phyloP scores from a whole-genome alignment of 2,329 filamentous ascomycete species.

The Aureobasidium sp. region DNA sequence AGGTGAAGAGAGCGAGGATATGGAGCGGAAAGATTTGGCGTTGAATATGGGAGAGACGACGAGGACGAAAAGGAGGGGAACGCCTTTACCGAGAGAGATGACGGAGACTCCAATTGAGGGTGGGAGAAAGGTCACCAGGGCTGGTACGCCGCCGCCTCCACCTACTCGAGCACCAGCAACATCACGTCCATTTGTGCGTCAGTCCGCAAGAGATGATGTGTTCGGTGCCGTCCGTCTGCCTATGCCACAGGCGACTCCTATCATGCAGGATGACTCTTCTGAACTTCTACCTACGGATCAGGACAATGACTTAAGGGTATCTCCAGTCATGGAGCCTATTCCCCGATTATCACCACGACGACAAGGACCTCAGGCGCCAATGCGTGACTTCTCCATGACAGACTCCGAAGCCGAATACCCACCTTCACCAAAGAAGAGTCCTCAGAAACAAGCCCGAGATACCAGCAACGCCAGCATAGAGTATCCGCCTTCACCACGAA shows the following conservation, averaged over 20 bases:
- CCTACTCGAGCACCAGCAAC: slow-evolving; percentile 16
- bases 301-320: slow-evolving; percentile 32
- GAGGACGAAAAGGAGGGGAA: slow-evolving; percentile 9
- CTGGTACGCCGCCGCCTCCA: slow-evolving; percentile 10
- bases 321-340: slow-evolving; percentile 28
- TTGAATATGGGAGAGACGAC: background rate
- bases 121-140: slow-evolving; percentile 17
- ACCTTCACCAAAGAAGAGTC: slow-evolving; percentile 27
- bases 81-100: slow-evolving; percentile 11
- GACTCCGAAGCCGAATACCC: slow-evolving; percentile 27
- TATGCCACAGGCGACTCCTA: background rate
- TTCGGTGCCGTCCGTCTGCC: slow-evolving; percentile 12
- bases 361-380: slow-evolving; percentile 19
- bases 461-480: slow-evolving; percentile 14
- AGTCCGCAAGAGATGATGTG: slow-evolving; percentile 21
- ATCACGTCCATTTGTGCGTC: slow-evolving; percentile 13
- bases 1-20: slow-evolving; percentile 37
- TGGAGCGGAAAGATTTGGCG: slow-evolving; percentile 8
- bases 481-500: slow-evolving; percentile 26
- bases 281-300: slow-evolving; percentile 20
- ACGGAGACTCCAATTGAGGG: slow-evolving; percentile 16
- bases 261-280: slow-evolving; percentile 21
- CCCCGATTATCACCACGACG: slow-evolving; percentile 19
- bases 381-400: slow-evolving; percentile 23
- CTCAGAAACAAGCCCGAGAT: background rate